A percentile compares a stretch with the other conserved stretches of the same genome.
These are phyloP conservation scores for Microcyclosporella mali DNA, from an alignment of 2,329 filamentous ascomycete species.

Conservation along the genomic window DNA sequence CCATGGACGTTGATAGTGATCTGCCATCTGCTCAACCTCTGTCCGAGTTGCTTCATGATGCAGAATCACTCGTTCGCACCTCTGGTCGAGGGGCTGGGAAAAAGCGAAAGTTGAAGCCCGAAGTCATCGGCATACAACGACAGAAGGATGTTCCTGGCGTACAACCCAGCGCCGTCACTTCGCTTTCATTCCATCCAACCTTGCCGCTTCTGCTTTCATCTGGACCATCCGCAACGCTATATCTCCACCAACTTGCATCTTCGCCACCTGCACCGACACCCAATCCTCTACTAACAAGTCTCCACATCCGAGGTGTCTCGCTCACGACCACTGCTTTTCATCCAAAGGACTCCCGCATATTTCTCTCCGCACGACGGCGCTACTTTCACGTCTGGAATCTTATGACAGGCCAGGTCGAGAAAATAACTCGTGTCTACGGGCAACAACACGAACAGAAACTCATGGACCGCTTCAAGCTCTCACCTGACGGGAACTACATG, in stretches of 20 bases:
- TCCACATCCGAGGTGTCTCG: conserved; percentile 80
- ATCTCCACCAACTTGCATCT: conserved; percentile 81
- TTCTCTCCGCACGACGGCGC: conserved; percentile 78
- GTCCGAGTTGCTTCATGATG: conserved; percentile 70
- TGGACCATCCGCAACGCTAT: conserved; percentile 76
- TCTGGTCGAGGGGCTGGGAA: conserved; percentile 45
- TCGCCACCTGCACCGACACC: conserved; percentile 63
- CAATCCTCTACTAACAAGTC: conserved; percentile 82
- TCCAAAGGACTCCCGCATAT: conserved; percentile 64
- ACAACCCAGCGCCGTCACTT: conserved; percentile 71
- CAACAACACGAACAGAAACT: conserved; percentile 75
- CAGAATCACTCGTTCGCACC: conserved; percentile 56
- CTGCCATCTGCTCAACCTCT: conserved; percentile 62
- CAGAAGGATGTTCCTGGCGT: conserved; percentile 75
- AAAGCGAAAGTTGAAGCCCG: conserved; percentile 70
- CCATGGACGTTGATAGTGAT: conserved; percentile 53
- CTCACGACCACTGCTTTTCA: conserved; percentile 78
- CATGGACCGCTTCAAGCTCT: conserved; percentile 87
- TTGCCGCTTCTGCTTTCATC: conserved; percentile 86
- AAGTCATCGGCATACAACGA: conserved; percentile 83
- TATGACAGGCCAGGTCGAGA: conserved; percentile 71
- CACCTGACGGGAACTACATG: conserved; percentile 80
- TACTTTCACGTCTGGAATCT: conserved; percentile 97
- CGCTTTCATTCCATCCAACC: conserved; percentile 81
- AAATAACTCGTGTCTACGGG: conserved; percentile 68